Evolutionary conservation across 1,284 basidiomycete species (phyloP).

Genomic region (Trametes hirsuta): DNA sequence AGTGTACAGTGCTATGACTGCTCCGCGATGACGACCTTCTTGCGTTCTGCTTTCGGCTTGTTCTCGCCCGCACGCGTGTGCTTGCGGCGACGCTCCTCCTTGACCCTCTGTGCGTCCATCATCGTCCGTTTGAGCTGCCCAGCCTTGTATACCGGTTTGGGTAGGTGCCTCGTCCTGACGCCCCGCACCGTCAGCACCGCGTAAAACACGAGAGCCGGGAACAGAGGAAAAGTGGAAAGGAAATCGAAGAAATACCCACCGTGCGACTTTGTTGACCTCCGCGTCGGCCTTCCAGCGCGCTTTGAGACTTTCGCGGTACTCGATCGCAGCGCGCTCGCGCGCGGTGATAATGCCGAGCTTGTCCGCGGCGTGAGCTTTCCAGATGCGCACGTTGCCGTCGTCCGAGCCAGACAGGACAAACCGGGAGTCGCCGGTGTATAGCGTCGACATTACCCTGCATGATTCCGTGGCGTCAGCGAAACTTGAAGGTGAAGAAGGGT

Average conservation of each 20-base stretch:
- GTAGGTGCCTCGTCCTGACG: constrained; percentile 84
- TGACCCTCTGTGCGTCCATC: constrained; percentile 88
- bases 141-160: constrained; percentile 89
- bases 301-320: constrained; percentile 90
- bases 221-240: neutral
- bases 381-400: constrained; percentile 95
- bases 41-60: constrained; percentile 93
- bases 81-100: constrained; percentile 92
- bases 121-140: constrained; percentile 90
- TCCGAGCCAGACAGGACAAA: constrained; percentile 95
- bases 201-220: neutral
- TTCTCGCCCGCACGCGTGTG: constrained; percentile 83
- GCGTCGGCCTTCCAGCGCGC: constrained; percentile 88
- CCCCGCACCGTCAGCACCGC: constrained; percentile 5
- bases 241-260: constrained; percentile 49
- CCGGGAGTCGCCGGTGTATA: constrained; percentile 89
- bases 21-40: constrained; percentile 81
- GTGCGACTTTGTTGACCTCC: constrained; percentile 81
- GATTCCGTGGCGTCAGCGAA: neutral
- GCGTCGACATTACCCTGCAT: constrained; percentile 69
- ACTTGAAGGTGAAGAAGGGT: constrained; percentile 29
- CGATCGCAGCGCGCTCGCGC: constrained; percentile 90
- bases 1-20: constrained; percentile 51
- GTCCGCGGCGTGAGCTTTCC: constrained; percentile 94
- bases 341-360: constrained; percentile 91